phyloP scores from a whole-genome alignment of 441 rosid species.

The Croton setiger region DNA sequence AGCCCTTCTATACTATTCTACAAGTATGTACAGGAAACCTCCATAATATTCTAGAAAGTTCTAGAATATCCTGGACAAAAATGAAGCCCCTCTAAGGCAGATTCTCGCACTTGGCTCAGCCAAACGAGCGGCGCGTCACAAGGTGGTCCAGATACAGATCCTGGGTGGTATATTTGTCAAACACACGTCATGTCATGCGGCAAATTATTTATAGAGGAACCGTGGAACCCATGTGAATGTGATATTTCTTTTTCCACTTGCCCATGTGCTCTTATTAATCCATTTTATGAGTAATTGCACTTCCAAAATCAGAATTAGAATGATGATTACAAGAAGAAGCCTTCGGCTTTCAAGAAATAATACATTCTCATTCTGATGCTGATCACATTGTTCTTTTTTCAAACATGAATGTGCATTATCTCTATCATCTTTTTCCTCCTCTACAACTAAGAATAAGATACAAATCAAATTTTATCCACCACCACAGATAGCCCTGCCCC shows the following conservation, averaged over 20 bases:
- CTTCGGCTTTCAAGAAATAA: constrained; percentile 18
- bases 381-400: constrained; percentile 19
- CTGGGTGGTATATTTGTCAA: background rate
- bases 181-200: background rate
- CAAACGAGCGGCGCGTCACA: background rate
- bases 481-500: background rate
- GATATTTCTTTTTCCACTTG: too few species aligned
- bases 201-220: too few species aligned
- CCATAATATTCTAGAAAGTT: too few species aligned
- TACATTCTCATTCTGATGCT: constrained; percentile 30
- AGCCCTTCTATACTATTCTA: too few species aligned
- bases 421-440: background rate
- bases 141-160: background rate
- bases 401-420: constrained; percentile 23
- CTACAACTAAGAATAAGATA: constrained; percentile 19
- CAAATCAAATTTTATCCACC: constrained; percentile 32
- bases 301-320: too few species aligned
- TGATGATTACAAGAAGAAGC: background rate
- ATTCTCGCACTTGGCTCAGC: too few species aligned
- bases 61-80: too few species aligned
- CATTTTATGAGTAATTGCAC: too few species aligned
- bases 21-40: too few species aligned
- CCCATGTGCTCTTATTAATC: too few species aligned
- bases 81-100: too few species aligned
- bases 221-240: too few species aligned